Conservation (phyloP, 306 rosid species). For the Crotalaria pallida region DNA sequence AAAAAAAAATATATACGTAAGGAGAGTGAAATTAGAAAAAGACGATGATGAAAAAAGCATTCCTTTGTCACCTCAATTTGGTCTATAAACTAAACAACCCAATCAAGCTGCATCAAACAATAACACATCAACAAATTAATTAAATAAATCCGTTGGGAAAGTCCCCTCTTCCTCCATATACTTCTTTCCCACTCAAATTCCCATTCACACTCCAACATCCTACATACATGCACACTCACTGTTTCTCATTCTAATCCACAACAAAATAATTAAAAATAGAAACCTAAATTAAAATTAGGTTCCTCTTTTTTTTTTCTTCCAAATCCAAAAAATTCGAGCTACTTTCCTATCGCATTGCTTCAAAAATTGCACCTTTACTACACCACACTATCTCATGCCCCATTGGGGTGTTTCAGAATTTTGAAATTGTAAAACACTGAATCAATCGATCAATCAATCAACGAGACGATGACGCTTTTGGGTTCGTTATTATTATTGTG, state of each 20-base stretch:
- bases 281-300: slow-evolving; percentile 36
- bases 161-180: no score
- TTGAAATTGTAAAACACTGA: background rate
- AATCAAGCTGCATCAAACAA: no score
- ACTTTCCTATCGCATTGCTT: background rate
- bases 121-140: no score
- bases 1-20: no score
- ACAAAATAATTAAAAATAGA: background rate
- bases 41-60: no score
- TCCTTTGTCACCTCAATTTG: no score
- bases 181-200: no score
- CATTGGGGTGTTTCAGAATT: background rate
- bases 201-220: no score
- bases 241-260: background rate
- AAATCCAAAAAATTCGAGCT: background rate
- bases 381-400: background rate
- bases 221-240: no score
- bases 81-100: no score
- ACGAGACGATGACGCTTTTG: slow-evolving; percentile 1
- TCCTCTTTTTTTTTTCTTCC: background rate
- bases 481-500: background rate
- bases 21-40: no score
- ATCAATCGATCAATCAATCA: background rate
- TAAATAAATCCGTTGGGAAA: no score
- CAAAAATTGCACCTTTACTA: background rate